Evolutionary conservation across 768 basidiomycete genomes (phyloP), one percentile per base, ranked within the genome.

Genomic region (Rhodotorula taiwanensis): DNA sequence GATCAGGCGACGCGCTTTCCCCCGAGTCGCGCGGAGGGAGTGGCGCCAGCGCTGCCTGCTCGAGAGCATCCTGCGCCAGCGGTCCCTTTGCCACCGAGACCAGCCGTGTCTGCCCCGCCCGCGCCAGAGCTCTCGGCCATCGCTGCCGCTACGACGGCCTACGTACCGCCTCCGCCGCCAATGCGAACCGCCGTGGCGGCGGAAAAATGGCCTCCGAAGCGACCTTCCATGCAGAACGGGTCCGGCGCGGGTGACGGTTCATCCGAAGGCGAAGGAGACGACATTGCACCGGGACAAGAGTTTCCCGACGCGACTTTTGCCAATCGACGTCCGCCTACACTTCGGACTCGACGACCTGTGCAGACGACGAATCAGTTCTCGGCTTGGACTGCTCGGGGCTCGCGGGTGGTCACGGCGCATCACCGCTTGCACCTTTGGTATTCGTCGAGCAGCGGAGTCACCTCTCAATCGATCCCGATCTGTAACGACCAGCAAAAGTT

Each of bases 401-500:
- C 73, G n/a, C 62, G 70, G 33, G 74, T 77, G 54, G 76, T 76
- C 33, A 72, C 73, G 2, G 77, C 59, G 3, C 66, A 72, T 10
- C 74, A 76, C 55, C 72, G 74, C 34, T 70, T 77, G 39, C 65
- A 74, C 41, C 56, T 79, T 10, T 78, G 75, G 70, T 73, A 78
- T 62, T 55, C 67, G 3, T 52, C 61, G 45, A 71, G 10, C 66
- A 72, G 51, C 60, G 56, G 39, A 66, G 51, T 30, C 4, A 69
- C 39, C 41, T 67, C 48, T 60, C 71, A 48, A 58, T 68, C n/a
- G 78, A 78, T 89, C 18, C 86, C 90, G 52, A 80, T 84, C 55
- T 84, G 82, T 63, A 82, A 84, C 52, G 89, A 86, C 72, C 86
- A 89, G 48, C 75, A 81, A 6, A 84, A 83, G 70, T 79, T 93